phyloP scores from a whole-genome alignment of 2,329 filamentous ascomycete species.

The Canariomyces notabilis region DNA sequence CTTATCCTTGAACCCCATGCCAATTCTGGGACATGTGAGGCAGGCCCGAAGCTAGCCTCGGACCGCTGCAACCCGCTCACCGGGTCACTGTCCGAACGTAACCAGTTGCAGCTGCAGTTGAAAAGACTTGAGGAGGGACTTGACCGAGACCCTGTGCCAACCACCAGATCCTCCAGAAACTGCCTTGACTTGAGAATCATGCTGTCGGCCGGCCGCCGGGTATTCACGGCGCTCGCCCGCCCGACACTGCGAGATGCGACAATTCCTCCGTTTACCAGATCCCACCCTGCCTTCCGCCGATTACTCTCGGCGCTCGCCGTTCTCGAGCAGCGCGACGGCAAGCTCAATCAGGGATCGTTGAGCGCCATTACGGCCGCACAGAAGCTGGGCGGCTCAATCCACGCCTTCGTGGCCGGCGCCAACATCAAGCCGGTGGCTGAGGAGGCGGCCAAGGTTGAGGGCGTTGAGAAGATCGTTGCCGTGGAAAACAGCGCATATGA shows the following conservation, averaged over 20 bases:
- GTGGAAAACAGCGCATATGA: conserved; percentile 90
- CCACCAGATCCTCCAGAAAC: no score
- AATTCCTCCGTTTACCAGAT: conserved; percentile 11
- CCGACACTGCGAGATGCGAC: conserved; percentile 18
- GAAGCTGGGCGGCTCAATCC: conserved; percentile 79
- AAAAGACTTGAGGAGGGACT: no score
- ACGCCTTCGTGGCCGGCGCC: conserved; percentile 80
- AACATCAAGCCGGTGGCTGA: conserved; percentile 71
- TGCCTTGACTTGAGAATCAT: conserved; percentile 18
- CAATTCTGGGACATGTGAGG: conserved; percentile 7
- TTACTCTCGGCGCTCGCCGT: conserved; percentile 85
- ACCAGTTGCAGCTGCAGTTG: no score
- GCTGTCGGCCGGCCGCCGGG: conserved; percentile 28
- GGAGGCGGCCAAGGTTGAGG: conserved; percentile 82
- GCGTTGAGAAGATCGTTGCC: conserved; percentile 84
- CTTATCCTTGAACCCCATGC: not conserved
- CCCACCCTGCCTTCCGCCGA: conserved; percentile 55
- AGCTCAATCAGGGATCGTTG: conserved; percentile 76
- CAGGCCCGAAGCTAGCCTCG: conserved; percentile 25
- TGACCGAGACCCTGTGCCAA: no score
- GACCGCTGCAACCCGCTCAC: conserved; percentile 28
- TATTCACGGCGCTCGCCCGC: conserved; percentile 29
- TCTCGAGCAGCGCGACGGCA: conserved; percentile 86
- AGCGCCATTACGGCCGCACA: conserved; percentile 81
- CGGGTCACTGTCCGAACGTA: no score